These are phyloP conservation scores for Saitozyma sp. DNA, from an alignment of 768 basidiomycete species.

Conservation along the genomic window DNA sequence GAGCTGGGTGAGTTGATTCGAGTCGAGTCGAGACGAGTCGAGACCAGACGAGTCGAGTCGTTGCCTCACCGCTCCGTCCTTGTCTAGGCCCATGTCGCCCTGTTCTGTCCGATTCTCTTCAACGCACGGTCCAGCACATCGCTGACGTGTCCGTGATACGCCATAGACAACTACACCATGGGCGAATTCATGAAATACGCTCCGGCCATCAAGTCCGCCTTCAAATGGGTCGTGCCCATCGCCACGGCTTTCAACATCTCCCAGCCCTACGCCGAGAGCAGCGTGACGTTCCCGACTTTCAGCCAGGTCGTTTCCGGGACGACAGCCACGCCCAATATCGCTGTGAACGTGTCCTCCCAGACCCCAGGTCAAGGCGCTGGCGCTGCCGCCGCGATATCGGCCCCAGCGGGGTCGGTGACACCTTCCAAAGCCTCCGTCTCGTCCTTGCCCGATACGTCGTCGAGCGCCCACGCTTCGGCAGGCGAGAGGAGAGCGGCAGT, in stretches of 20 bases:
- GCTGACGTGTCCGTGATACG: neutral
- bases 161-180: constrained; percentile 52
- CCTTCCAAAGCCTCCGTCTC: too few species aligned
- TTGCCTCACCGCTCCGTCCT: neutral
- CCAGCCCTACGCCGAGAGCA: constrained; percentile 47
- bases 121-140: too few species aligned
- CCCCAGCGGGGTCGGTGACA: too few species aligned
- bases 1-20: constrained; percentile 35
- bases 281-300: constrained; percentile 42
- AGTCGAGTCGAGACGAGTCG: too few species aligned
- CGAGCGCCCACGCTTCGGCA: too few species aligned
- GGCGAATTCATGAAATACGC: constrained; percentile 33
- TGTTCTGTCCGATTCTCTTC: neutral
- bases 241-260: constrained; percentile 48
- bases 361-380: too few species aligned
- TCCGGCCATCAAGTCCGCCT: constrained; percentile 40
- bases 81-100: neutral
- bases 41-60: too few species aligned
- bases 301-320: constrained; percentile 6
- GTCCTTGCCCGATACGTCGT: too few species aligned
- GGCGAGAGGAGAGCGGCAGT: too few species aligned
- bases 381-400: too few species aligned
- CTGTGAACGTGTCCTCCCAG: too few species aligned
- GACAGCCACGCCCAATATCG: neutral
- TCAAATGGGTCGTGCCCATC: constrained; percentile 47